Evolutionary conservation across 495 filamentous ascomycete genomes (phyloP).

Genomic region (Hypoxylon fuscum): DNA sequence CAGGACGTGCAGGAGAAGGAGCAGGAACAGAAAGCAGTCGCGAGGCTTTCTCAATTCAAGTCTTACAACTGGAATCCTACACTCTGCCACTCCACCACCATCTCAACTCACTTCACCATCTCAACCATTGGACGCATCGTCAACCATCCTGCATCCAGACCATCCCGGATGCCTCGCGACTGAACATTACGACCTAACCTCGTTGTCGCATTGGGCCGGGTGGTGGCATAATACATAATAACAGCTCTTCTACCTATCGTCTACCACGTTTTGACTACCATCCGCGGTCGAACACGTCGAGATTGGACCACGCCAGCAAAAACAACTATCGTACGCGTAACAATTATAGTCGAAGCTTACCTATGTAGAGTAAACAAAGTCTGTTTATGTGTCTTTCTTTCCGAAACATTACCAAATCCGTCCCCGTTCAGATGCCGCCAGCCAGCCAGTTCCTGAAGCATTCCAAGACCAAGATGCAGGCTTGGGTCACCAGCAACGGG

Average conservation of each 20-base stretch:
- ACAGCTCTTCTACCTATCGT: slow-evolving; percentile 31
- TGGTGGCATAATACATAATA: slow-evolving; percentile 43
- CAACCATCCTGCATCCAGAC: slow-evolving; percentile 22
- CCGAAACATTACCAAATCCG: slow-evolving; percentile 29
- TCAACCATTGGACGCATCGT: slow-evolving; percentile 31
- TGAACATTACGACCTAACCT: slow-evolving; percentile 43
- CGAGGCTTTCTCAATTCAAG: slow-evolving; percentile 31
- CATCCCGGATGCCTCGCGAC: slow-evolving; percentile 9
- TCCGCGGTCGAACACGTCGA: slow-evolving; percentile 37
- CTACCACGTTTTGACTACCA: slow-evolving; percentile 12
- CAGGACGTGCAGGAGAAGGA: slow-evolving; percentile 29
- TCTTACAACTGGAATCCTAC: slow-evolving; percentile 3
- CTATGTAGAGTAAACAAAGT: slow-evolving; percentile 38
- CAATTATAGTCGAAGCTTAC: slow-evolving; percentile 21
- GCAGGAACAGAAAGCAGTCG: slow-evolving; percentile 14
- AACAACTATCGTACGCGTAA: slow-evolving; percentile 37
- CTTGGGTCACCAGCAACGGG: slow-evolving; percentile 44
- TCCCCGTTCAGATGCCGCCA: slow-evolving; percentile 44
- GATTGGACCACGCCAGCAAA: slow-evolving; percentile 35
- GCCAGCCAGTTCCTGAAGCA: slow-evolving; percentile 43
- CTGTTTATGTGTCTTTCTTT: slow-evolving; percentile 37
- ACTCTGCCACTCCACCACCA: no score
- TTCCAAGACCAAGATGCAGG: slow-evolving; percentile 46
- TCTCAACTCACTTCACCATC: slow-evolving; percentile 17
- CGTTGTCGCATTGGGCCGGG: slow-evolving; percentile 41